Conservation (phyloP, 768 basidiomycete genomes). For the Lactifluus hygrophoroides region DNA sequence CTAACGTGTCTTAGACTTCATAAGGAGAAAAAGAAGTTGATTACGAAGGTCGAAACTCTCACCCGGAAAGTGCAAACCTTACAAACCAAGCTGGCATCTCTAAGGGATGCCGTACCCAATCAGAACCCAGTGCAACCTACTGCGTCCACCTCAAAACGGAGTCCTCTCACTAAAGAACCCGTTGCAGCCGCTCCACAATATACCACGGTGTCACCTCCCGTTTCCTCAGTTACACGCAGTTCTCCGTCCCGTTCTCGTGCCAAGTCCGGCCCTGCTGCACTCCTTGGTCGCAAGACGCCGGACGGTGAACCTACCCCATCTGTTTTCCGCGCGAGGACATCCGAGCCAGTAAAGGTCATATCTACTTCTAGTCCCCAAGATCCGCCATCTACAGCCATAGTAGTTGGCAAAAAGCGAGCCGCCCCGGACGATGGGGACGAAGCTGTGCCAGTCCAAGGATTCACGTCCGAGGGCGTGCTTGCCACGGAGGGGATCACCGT, state of each 20-base stretch:
- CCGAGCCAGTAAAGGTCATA: conserved; percentile 22
- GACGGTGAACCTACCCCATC: conserved; percentile 30
- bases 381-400: conserved; percentile 30
- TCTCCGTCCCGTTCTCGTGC: conserved; percentile 20
- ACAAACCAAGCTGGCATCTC: conserved; percentile 54
- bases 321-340: conserved; percentile 25
- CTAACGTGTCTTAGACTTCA: conserved; percentile 60
- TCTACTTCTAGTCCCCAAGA: not conserved
- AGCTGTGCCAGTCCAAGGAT: conserved; percentile 53
- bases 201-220: conserved; percentile 13
- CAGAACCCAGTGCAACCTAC: conserved; percentile 9
- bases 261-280: conserved; percentile 38
- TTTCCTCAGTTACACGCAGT: not conserved
- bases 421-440: conserved; percentile 72
- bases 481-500: conserved; percentile 29
- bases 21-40: conserved; percentile 74
- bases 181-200: conserved; percentile 9
- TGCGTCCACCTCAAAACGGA: conserved; percentile 20
- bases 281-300: conserved; percentile 45
- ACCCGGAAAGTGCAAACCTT: conserved; percentile 65
- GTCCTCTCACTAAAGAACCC: conserved; percentile 8
- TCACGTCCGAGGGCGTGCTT: conserved; percentile 43
- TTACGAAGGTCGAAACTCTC: conserved; percentile 58
- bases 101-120: conserved; percentile 34
- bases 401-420: conserved; percentile 56